Evolutionary conservation across 1,284 basidiomycete species (phyloP), one percentile per base, ranked within the genome.

Genomic region (Ceratobasidium papillatum): DNA sequence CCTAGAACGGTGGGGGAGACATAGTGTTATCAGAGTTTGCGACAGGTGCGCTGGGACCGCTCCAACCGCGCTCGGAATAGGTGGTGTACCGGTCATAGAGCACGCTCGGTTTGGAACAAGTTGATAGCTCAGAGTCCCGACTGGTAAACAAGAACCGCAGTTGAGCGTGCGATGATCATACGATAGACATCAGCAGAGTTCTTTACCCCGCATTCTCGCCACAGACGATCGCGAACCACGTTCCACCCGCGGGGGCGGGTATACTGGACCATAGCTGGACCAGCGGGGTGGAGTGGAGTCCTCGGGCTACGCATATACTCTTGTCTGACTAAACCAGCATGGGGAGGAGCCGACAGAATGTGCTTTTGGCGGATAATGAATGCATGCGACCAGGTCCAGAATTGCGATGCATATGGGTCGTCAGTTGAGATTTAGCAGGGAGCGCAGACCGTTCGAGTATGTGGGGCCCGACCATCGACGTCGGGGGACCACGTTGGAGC

Each of bases 11-110:
- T 3, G 47, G 19, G 64, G 2, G 45, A 47, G 11, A n/a, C 4
- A 4, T 3, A 11, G 38, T 47, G 65, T 69, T 69, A 69, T 69
- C 65, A 69, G 36, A 54, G 51, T 69, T 43, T 58, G 49, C 22
- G 52, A 22, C 14, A 41, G 25, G 36, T 56, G 65, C 65, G 65
- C 52, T 69, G 65, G 51, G 30, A 56, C 27, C 65, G 65, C 65
- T 11, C 65, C 32, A 27, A 3, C n/a, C 30, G 17, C 27, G 22
- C 27, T 30, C 51, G 27, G 51, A 5, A 27, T 30, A 19, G 56
- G 36, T n/a, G n/a, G n/a, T 51, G n/a, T 51, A 25, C 22, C 25
- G 54, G 54, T 12, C 14, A 27, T 8, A 7, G 54, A 5, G n/a
- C 58, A 25, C 9, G 41, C 36, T 38, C 3, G 34, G 41, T 64